A percentile compares a stretch with the other conserved stretches of the same genome.
Evolutionary conservation across 2,329 filamentous ascomycete species (phyloP).

Genomic region (Blastomyces silverae): DNA sequence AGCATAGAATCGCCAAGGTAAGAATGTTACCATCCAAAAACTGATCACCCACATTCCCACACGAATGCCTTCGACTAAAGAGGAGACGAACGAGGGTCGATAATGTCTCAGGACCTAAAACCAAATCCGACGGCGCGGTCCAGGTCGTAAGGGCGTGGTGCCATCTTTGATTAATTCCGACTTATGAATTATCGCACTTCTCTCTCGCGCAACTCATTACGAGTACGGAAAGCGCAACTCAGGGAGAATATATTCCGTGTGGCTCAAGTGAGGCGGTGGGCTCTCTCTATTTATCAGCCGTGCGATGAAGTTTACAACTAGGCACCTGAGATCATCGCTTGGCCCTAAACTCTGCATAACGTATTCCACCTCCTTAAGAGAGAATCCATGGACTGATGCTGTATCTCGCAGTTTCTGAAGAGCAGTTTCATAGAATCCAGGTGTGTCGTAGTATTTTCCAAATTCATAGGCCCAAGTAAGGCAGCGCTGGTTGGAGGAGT

Average conservation of each 20-base stretch:
- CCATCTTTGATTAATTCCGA: background rate
- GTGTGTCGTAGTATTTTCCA: slow-evolving; percentile 15
- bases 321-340: slow-evolving; percentile 13
- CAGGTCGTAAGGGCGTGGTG: background rate
- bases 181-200: no score
- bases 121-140: background rate
- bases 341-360: background rate
- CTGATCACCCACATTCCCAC: background rate
- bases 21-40: background rate
- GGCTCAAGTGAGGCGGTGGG: background rate
- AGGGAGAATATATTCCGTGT: no score
- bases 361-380: background rate
- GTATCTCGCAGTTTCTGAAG: slow-evolving; percentile 15
- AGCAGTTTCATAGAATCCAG: slow-evolving; percentile 6
- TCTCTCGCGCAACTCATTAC: no score
- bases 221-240: no score
- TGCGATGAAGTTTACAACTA: slow-evolving; percentile 18
- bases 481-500: slow-evolving; percentile 1
- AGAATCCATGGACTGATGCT: background rate
- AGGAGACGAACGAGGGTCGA: background rate
- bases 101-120: background rate
- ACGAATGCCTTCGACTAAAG: background rate
- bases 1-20: background rate
- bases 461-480: slow-evolving; percentile 15
- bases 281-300: slow-evolving; percentile 12